Conservation (phyloP, 2,329 filamentous ascomycete genomes). For the Penicillium expansum region DNA sequence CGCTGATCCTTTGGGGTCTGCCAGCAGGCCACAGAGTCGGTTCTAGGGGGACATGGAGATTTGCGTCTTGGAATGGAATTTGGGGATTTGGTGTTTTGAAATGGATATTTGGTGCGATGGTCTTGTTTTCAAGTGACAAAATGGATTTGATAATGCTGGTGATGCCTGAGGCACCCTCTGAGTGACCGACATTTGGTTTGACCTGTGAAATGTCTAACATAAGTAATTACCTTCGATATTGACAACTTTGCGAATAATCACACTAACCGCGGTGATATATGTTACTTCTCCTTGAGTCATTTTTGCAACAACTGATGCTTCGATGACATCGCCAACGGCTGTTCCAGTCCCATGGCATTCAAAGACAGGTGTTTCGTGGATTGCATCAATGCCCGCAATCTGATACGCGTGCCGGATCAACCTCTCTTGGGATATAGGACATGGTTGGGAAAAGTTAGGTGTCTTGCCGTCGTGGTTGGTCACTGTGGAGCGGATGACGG, state of each 20-base stretch:
- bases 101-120: constrained; percentile 29
- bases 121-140: constrained; percentile 22
- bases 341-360: constrained; percentile 24
- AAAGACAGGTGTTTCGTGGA: constrained; percentile 15
- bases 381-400: constrained; percentile 1
- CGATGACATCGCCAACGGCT: constrained; percentile 16
- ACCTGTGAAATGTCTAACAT: constrained; percentile 11
- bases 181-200: constrained; percentile 31
- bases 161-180: constrained; percentile 28
- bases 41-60: constrained; percentile 18
- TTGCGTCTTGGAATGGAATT: constrained; percentile 17
- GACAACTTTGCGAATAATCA: too few species aligned
- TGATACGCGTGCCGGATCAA: constrained; percentile 1
- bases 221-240: not conserved
- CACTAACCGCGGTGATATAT: constrained; percentile 20
- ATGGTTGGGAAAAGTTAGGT: constrained; percentile 17
- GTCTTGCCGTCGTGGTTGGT: constrained; percentile 32
- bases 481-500: constrained; percentile 33
- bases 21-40: constrained; percentile 26
- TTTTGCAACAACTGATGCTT: constrained; percentile 16
- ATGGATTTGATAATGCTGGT: constrained; percentile 28
- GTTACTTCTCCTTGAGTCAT: constrained; percentile 11
- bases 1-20: constrained; percentile 25
- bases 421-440: constrained; percentile 12
- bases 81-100: constrained; percentile 31